Evolutionary conservation across 2,329 filamentous ascomycete genomes (phyloP), one percentile per base, ranked within the genome.

Genomic region (Phyllosticta capitalensis): DNA sequence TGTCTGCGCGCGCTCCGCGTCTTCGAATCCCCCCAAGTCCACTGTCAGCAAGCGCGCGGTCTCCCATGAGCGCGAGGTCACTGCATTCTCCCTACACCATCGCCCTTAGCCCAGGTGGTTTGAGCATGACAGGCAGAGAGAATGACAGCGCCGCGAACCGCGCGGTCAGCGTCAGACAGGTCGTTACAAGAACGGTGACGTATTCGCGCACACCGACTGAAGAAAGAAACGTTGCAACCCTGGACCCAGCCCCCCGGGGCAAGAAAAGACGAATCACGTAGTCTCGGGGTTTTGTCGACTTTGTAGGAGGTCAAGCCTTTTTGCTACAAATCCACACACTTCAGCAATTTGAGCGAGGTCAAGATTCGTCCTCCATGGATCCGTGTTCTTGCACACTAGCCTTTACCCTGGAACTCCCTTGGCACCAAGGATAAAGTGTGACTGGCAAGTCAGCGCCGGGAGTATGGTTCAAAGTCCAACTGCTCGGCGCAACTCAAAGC

Each of bases 121-220:
- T 88, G 89, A 86, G 88, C 61, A 75, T 84, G 5, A 86, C 87
- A 7, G 80, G 86, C 66, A 89, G 87, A 74, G 52, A 49, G 22
- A 56, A 22, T 19, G 54, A 56, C 12, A 54, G 55, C 50, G 80
- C 81, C 52, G 80, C 74, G 66, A 85, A 84, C 66, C 80, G 83
- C 61, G 86, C 76, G 17, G 81, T 86, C 58, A 85, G 81, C 69
- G 90, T 96, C 61, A 81, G 90, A 58, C 91, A 96, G 72, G 90
- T 96, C 4, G 89, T 96, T 57, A 96, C 92, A n/a, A 83, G 91
- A 66, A 96, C 91, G 17, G 89, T 96, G 61, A 96, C 90, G 49
- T 96, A 95, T 74, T 95, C 89, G 67, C 75, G 79, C 57, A 70
- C 81, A 69, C 73, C 76, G 45, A 64, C 73, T 58, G 70, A 74